Evolutionary conservation across 345 rosid genomes (phyloP).

Genomic region (Bruguiera parviflora): DNA sequence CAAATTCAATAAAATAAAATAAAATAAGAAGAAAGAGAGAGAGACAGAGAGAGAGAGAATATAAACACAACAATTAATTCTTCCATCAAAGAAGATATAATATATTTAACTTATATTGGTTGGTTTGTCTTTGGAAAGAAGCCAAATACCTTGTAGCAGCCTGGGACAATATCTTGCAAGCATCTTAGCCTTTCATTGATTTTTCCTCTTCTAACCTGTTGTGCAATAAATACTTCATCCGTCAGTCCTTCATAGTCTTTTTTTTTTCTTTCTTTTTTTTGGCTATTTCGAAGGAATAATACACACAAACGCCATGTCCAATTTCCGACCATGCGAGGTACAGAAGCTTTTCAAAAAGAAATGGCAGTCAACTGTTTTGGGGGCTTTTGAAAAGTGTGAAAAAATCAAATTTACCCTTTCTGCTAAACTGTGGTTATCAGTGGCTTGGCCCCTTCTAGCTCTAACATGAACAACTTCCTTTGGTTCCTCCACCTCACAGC

Average conservation of each 20-base stretch:
- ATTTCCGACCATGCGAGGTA: no score
- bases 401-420: slow-evolving; percentile 53
- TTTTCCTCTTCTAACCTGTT: slow-evolving; percentile 64
- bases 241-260: neutral
- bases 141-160: slow-evolving; percentile 55
- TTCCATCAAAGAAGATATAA: neutral
- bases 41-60: neutral
- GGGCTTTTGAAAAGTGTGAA: neutral
- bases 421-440: slow-evolving; percentile 89
- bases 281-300: no score
- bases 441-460: slow-evolving; percentile 95
- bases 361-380: neutral
- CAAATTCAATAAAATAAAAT: no score
- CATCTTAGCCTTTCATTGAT: slow-evolving; percentile 58
- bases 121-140: neutral
- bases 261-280: no score
- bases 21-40: neutral
- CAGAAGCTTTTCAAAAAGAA: no score
- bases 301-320: no score
- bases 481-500: slow-evolving; percentile 38
- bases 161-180: slow-evolving; percentile 67
- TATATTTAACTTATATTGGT: neutral
- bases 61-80: neutral
- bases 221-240: neutral
- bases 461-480: slow-evolving; percentile 85